A percentile compares a stretch with the other conserved stretches of the same genome.
Conservation (phyloP, 495 filamentous ascomycete species). For the Ramalina peruviana region DNA sequence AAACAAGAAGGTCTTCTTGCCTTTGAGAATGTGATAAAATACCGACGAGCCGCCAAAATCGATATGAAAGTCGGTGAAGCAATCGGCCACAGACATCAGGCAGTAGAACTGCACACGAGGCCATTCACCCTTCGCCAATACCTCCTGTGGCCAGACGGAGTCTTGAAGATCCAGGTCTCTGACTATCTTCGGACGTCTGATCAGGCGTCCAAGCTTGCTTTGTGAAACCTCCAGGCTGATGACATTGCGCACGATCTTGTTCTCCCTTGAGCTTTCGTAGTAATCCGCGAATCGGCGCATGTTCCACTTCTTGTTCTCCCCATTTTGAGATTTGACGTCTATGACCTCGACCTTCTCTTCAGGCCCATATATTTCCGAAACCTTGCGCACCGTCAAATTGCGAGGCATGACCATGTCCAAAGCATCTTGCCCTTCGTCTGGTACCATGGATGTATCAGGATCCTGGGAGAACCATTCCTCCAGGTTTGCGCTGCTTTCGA, state of each 20-base stretch:
- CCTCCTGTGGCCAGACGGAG: constrained; percentile 53
- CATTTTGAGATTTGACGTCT: constrained; percentile 62
- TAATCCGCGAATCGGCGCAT: constrained; percentile 64
- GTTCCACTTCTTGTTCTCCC: constrained; percentile 54
- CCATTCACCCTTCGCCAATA: constrained; percentile 40
- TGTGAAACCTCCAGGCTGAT: constrained; percentile 66
- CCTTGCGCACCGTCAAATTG: constrained; percentile 49
- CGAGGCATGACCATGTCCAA: constrained; percentile 64
- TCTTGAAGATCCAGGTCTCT: constrained; percentile 61
- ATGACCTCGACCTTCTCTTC: constrained; percentile 58
- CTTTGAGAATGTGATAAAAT: constrained; percentile 65
- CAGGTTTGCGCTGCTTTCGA: constrained; percentile 1
- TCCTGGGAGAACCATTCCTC: constrained; percentile 20
- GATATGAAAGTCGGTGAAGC: constrained; percentile 70
- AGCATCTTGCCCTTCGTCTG: constrained; percentile 49
- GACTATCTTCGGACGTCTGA: constrained; percentile 55
- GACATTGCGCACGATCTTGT: constrained; percentile 57
- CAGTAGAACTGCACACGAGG: constrained; percentile 60
- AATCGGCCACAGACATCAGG: constrained; percentile 68
- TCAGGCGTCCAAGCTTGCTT: constrained; percentile 48
- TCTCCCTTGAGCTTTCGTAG: constrained; percentile 46
- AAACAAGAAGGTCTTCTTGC: constrained; percentile 68
- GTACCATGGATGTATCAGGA: constrained; percentile 31
- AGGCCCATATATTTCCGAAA: constrained; percentile 52
- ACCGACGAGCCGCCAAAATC: constrained; percentile 71